These are phyloP conservation scores for Chimonanthus praecox DNA, from an alignment of 164 flowering plant species.

Conservation along the genomic window DNA sequence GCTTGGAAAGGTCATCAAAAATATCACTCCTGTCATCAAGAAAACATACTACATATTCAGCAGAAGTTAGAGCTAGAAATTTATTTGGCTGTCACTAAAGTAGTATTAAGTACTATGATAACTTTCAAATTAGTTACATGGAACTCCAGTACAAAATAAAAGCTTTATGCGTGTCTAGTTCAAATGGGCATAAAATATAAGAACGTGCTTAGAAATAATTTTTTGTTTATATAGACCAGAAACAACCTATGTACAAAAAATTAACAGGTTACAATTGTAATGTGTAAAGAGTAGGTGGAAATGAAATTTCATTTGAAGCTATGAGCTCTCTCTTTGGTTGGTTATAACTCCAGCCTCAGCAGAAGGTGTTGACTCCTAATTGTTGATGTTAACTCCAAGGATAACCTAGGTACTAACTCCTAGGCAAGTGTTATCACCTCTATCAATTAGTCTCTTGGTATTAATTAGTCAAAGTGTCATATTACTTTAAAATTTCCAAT, in stretches of 20 bases:
- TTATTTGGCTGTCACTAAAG: too few species aligned
- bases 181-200: neutral
- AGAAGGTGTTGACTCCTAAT: neutral
- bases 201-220: neutral
- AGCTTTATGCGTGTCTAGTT: neutral
- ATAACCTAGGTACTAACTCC: too few species aligned
- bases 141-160: neutral
- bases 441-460: too few species aligned
- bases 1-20: conserved; percentile 54
- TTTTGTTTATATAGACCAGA: too few species aligned
- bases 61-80: neutral
- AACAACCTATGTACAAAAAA: too few species aligned
- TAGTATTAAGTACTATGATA: neutral
- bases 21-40: conserved; percentile 42
- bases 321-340: neutral
- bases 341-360: neutral
- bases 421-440: too few species aligned
- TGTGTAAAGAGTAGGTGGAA: too few species aligned
- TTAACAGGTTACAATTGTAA: too few species aligned
- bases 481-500: too few species aligned
- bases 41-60: neutral
- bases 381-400: neutral
- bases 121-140: neutral
- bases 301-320: too few species aligned
- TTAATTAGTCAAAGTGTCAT: too few species aligned